phyloP scores from a whole-genome alignment of 2,329 filamentous ascomycete genomes.

The Fusarium odoratissimum region DNA sequence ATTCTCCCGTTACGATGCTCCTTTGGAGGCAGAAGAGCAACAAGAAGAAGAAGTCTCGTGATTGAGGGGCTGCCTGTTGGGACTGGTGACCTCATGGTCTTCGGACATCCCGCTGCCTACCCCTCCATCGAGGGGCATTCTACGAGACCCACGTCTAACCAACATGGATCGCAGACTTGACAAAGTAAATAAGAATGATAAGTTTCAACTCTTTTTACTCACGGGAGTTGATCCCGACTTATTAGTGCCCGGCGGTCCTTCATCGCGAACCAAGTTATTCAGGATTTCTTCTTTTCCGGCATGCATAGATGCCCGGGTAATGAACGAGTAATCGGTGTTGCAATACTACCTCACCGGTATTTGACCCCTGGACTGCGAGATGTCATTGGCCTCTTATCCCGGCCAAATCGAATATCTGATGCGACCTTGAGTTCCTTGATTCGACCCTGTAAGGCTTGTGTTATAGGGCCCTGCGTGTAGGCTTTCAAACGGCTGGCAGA shows the following conservation, averaged over 20 bases:
- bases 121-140: conserved; percentile 10
- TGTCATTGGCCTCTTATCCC: not conserved
- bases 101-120: conserved; percentile 6
- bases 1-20: not conserved
- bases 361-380: not conserved
- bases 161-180: not conserved
- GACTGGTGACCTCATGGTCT: conserved; percentile 29
- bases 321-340: not conserved
- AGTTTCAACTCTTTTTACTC: not conserved
- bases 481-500: not conserved
- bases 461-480: not conserved
- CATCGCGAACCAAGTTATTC: not conserved
- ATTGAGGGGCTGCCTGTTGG: conserved; percentile 11
- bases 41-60: not conserved
- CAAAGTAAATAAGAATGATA: not conserved
- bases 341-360: not conserved
- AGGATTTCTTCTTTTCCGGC: too few species aligned
- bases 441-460: not conserved
- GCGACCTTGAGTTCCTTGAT: not conserved
- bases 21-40: not conserved
- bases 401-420: not conserved
- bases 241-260: not conserved
- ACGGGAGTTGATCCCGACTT: not conserved
- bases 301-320: not conserved
- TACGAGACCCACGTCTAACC: not conserved